Percentiles rank a stretch among this genome's conserved stretches.
These are phyloP conservation scores for Cicer pinnatifidum DNA, from an alignment of 306 rosid genomes.

Conservation along the genomic window DNA sequence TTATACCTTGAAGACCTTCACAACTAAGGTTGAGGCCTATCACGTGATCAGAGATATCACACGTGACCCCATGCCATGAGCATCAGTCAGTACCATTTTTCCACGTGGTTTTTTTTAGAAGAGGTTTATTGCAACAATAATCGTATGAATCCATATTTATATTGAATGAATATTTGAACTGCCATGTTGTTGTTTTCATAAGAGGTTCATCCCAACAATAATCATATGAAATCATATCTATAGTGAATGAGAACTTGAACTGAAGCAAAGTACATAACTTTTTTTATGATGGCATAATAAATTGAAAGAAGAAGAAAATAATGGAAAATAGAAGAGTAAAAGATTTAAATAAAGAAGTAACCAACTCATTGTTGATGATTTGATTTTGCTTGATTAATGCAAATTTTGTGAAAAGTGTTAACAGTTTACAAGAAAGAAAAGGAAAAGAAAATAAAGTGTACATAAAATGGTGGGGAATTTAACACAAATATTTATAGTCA, in stretches of 20 bases:
- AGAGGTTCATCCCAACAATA: fast-evolving
- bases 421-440: background rate
- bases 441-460: background rate
- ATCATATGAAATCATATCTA: no score
- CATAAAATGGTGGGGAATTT: background rate
- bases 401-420: background rate
- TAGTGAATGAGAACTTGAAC: background rate
- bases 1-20: background rate
- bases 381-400: background rate
- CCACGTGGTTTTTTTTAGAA: slow-evolving; percentile 12
- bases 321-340: background rate
- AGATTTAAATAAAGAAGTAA: background rate
- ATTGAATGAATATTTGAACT: background rate
- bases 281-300: background rate
- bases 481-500: background rate
- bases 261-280: background rate
- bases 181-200: slow-evolving; percentile 15
- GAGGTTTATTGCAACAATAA: fast-evolving
- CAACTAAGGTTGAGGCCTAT: slow-evolving; percentile 33
- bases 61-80: slow-evolving; percentile 39
- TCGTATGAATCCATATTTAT: fast-evolving
- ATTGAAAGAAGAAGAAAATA: background rate
- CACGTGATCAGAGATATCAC: slow-evolving; percentile 23
- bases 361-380: background rate
- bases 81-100: slow-evolving; percentile 31